Conservation (phyloP, 1,284 basidiomycete genomes). For the Xerocomus nothofagi region DNA sequence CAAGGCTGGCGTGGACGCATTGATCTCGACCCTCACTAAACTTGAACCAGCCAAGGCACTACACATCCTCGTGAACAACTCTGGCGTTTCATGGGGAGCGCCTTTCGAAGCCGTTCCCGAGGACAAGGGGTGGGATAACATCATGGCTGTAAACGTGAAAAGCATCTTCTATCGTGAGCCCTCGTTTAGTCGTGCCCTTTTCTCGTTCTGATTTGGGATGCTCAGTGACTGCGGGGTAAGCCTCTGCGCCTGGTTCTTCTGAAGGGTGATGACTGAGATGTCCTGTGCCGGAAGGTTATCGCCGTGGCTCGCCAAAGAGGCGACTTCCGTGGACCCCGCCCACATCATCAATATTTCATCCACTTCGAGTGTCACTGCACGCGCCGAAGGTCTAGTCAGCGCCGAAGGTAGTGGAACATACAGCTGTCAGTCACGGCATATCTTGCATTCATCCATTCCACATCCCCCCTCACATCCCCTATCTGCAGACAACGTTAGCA, state of each 20-base stretch:
- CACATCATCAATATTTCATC: constrained; percentile 85
- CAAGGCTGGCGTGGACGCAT: constrained; percentile 78
- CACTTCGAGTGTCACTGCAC: constrained; percentile 60
- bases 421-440: constrained; percentile 60
- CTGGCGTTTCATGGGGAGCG: constrained; percentile 80
- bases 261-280: not conserved
- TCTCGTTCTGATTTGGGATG: constrained; percentile 2
- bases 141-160: constrained; percentile 80
- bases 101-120: constrained; percentile 74
- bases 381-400: constrained; percentile 52
- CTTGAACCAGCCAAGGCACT: constrained; percentile 59
- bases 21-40: constrained; percentile 68
- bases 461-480: not conserved
- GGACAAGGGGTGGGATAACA: constrained; percentile 81
- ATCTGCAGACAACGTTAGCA: constrained; percentile 69
- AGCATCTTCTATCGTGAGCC: constrained; percentile 72
- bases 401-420: constrained; percentile 68
- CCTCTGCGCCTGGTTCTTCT: not conserved
- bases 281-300: constrained; percentile 10
- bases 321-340: constrained; percentile 66
- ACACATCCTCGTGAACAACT: constrained; percentile 81
- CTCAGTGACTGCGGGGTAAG: constrained; percentile 67
- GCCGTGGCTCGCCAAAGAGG: constrained; percentile 68
- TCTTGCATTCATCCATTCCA: not conserved
- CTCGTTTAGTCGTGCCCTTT: not conserved